phyloP scores from a whole-genome alignment of 2,329 filamentous ascomycete genomes.

The Penicillium hordei region DNA sequence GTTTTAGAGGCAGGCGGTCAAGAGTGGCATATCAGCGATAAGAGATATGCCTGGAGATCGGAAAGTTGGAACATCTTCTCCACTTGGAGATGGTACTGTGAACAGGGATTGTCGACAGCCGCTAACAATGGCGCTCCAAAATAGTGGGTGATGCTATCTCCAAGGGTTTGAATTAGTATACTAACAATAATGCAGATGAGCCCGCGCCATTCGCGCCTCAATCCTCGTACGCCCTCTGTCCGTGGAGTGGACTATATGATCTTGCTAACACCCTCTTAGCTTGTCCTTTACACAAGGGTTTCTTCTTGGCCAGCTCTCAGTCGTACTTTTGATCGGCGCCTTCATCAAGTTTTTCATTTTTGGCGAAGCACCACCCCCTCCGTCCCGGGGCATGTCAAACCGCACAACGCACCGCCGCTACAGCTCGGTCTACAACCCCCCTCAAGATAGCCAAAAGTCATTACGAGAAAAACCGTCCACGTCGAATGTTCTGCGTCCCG shows the following conservation, averaged over 20 bases:
- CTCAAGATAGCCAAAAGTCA: conserved; percentile 45
- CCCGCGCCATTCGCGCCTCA: conserved; percentile 34
- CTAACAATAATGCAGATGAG: conserved; percentile 31
- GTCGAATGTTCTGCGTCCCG: conserved; percentile 70
- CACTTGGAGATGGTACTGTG: conserved; percentile 26
- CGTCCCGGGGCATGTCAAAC: conserved; percentile 72
- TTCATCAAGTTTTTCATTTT: conserved; percentile 99
- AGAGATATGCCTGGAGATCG: conserved; percentile 14
- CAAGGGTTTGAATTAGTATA: neutral
- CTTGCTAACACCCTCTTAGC: conserved; percentile 46
- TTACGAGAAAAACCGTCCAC: conserved; percentile 51
- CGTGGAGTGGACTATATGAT: conserved; percentile 13
- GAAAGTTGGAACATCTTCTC: conserved; percentile 18
- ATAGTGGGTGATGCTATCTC: conserved; percentile 23
- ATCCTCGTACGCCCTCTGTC: conserved; percentile 41
- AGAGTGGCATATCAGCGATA: conserved; percentile 14
- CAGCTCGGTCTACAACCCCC: conserved; percentile 56
- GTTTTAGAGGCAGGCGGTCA: neutral
- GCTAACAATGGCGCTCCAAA: conserved; percentile 37
- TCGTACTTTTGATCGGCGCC: conserved; percentile 83
- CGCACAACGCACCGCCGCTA: conserved; percentile 77
- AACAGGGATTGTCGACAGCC: conserved; percentile 21
- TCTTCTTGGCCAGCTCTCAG: conserved; percentile 86
- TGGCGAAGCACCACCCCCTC: conserved; percentile 82
- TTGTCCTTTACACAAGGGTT: conserved; percentile 92